These are phyloP conservation scores for Chlorella sp. DNA, from an alignment of 139 green algal species.

Conservation along the genomic window DNA sequence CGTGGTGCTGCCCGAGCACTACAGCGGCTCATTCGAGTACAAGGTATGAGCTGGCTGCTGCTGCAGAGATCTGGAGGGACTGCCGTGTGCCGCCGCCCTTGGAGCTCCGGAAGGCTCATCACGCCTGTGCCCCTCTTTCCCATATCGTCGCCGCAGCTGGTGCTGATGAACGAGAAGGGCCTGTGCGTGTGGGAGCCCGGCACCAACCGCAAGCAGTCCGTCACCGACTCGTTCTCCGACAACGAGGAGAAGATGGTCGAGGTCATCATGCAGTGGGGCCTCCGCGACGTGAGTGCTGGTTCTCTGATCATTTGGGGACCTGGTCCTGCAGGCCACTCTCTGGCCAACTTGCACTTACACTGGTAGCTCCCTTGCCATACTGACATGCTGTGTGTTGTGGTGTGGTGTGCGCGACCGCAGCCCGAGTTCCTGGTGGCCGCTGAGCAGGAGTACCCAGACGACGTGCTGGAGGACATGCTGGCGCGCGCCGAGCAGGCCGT, in stretches of 20 bases:
- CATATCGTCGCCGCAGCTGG: neutral
- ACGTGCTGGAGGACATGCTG: neutral
- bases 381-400: too few relatives aligned
- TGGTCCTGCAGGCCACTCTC: too few relatives aligned
- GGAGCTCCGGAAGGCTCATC: too few relatives aligned
- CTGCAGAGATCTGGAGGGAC: too few relatives aligned
- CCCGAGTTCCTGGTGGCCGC: neutral
- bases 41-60: constrained; percentile 1
- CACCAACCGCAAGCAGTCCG: neutral
- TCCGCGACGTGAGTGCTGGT: neutral
- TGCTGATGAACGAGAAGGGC: constrained; percentile 2
- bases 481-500: neutral
- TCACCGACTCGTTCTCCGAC: neutral
- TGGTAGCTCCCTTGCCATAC: too few relatives aligned
- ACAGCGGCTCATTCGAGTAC: neutral
- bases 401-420: too few relatives aligned
- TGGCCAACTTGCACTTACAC: too few relatives aligned
- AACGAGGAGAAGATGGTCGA: neutral
- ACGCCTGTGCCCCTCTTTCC: too few relatives aligned
- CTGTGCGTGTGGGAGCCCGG: constrained; percentile 3
- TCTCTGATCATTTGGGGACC: too few relatives aligned
- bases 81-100: too few relatives aligned
- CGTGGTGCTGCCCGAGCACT: neutral
- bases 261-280: neutral
- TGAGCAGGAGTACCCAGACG: neutral